Base-by-base conservation (phyloP, 352 stramenopile species). In the Globisporangium radiosum region DNA sequence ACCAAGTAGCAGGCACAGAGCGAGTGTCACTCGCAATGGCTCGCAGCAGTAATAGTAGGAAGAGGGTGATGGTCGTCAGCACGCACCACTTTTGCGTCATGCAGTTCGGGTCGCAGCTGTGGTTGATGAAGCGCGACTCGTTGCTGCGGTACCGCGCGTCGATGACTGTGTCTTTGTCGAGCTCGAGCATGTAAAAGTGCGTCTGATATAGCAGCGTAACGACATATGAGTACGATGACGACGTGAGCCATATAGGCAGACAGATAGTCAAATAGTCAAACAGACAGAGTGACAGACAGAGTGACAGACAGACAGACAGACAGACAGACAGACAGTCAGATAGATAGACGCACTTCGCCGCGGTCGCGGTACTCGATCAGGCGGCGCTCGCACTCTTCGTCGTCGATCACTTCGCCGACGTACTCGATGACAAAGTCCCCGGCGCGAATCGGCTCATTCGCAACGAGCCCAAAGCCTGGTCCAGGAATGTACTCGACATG, bases 71-170 rank as follows among this genome's bases (percentile, higher is more conserved):
- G 14, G 13, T 33, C 15, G 5, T 36, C n/a, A 52, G 17, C 5
- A 56, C 62, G 48, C 62, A 86, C 75, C 96, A 97, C 54, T 98
- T 98, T 63, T 98, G 88, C 15, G 92, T 97, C 45, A 90, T 81
- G 72, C 91, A 96, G 70, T 98, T 98, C n/a, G 91, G 85, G 54
- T 95, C 87, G 56, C 92, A 98, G 63, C 88, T 96, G 65, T 97
- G 90, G 79, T 98, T 98, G 63, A 98, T 98, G 68, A 98, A 98
- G 33, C 95, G 84, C 43, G 93, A 94, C 36, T 98, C 87, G 62
- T 96, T 97, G 45, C 92, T 95, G 43, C 88, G 82, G 59, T 94
- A 79, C 51, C 87, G 87, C 19, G 87, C 88, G 52, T 97, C 88
- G 49, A 94, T 91, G 25, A 90, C 70, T 36, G 88, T 81, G 61